Base-by-base conservation (phyloP, 352 stramenopile genomes). In the Aphanomyces stellatus region DNA sequence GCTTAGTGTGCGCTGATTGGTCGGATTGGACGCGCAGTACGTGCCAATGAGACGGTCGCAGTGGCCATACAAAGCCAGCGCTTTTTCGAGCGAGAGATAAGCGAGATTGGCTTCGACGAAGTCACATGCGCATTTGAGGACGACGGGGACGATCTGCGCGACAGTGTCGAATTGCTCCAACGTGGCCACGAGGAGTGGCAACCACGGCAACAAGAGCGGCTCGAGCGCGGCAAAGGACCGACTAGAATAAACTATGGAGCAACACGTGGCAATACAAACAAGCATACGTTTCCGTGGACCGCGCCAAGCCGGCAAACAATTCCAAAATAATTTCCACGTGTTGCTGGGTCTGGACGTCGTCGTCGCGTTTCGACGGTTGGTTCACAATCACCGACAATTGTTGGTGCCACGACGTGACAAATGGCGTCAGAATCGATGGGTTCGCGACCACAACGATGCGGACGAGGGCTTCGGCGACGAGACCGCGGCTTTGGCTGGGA, bases 41-140 rank as follows among this genome's bases (percentile, higher is more conserved):
- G 78, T 62, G 28, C 69, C 71, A 64, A 93, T 88, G 40, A 94
- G 74, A 22, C 87, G 75, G 55, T 93, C 80, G 53, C 81, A 90
- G 13, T 78, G 73, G 8, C 70, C 78, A 69, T 91, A 94, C 31
- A 94, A 79, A 22, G 83, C 76, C 3, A 94, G 63, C 17, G 86
- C 84, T 25, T 94, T 78, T 4, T 73, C 73, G 30, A 83, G 80
- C 7, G 72, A 76, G 1, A 92, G 74, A 62, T 92, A 93, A 34
- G 79, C 88, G 59, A 94, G 76, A 57, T 94, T 85, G 3, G 83
- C 84, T 62, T 93, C 86, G 11, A 93, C 86, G 30, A 94, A 71
- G 25, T 83, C 55, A 28, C 85, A 91, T 64, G 90, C 90, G 65
- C 91, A 91, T n/a, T 71, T 80, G 30, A 94, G 72, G 4, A 76